Percentiles rank a stretch among this genome's conserved stretches.
phyloP scores from a whole-genome alignment of 768 basidiomycete species.

The Phylloporus sp. region DNA sequence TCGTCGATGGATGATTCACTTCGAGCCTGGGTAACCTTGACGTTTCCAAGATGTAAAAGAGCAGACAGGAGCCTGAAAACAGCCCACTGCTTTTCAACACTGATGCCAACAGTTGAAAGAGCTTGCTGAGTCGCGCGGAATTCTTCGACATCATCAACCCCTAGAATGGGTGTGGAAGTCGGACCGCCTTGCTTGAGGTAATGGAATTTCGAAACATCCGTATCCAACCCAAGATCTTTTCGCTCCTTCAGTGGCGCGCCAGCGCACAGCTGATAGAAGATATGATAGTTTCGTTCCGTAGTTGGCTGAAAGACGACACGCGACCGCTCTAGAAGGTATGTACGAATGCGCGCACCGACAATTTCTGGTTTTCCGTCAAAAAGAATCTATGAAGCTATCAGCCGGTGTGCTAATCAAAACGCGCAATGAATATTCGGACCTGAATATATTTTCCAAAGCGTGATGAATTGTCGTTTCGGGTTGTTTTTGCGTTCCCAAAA shows the following conservation, averaged over 20 bases:
- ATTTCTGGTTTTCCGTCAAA: constrained; percentile 96
- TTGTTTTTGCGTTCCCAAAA: constrained; percentile 99
- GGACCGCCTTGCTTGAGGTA: constrained; percentile 94
- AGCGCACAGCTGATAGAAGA: constrained; percentile 98
- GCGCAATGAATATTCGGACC: constrained; percentile 33
- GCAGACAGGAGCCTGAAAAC: constrained; percentile 93
- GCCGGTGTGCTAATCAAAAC: neutral
- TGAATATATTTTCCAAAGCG: constrained; percentile 99
- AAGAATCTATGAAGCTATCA: constrained; percentile 62
- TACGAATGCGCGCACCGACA: constrained; percentile 97
- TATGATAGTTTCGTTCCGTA: constrained; percentile 98
- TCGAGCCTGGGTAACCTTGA: constrained; percentile 79
- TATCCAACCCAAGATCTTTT: constrained; percentile 88
- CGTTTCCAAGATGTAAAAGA: constrained; percentile 95
- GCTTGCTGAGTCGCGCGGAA: constrained; percentile 92
- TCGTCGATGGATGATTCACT: constrained; percentile 84
- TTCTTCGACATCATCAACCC: constrained; percentile 96
- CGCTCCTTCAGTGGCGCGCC: constrained; percentile 94
- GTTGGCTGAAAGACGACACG: constrained; percentile 96
- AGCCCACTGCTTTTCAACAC: constrained; percentile 97
- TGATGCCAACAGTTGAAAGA: constrained; percentile 94
- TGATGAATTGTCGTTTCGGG: constrained; percentile 97
- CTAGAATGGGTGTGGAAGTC: constrained; percentile 77
- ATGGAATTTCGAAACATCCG: constrained; percentile 81
- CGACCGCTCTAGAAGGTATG: constrained; percentile 95